Evolutionary conservation across 768 basidiomycete genomes (phyloP).

Genomic region (Suillus discolor): DNA sequence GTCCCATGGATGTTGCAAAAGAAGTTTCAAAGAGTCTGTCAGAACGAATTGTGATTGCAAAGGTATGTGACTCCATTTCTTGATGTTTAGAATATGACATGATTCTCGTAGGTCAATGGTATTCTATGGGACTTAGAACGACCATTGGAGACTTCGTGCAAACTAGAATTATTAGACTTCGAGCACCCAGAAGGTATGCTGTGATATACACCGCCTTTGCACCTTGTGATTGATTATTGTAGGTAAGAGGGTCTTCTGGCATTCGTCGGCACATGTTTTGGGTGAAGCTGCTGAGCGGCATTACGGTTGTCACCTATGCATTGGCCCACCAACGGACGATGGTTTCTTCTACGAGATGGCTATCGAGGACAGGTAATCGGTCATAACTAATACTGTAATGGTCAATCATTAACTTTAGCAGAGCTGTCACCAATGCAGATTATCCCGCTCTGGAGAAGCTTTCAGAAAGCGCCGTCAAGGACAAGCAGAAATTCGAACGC

Average conservation of each 20-base stretch:
- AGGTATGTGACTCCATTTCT: slow-evolving; percentile 50
- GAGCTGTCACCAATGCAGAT: slow-evolving; percentile 78
- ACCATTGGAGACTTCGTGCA: slow-evolving; percentile 84
- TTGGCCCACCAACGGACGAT: slow-evolving; percentile 96
- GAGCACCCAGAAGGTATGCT: slow-evolving; percentile 80
- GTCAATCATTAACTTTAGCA: slow-evolving; percentile 27
- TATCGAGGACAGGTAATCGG: slow-evolving; percentile 68
- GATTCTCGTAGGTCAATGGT: slow-evolving; percentile 66
- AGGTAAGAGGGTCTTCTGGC: slow-evolving; percentile 99
- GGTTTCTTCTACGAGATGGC: slow-evolving; percentile 99
- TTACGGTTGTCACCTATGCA: slow-evolving; percentile 95
- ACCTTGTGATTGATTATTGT: slow-evolving; percentile 6
- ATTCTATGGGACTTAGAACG: slow-evolving; percentile 93
- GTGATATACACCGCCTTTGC: background rate
- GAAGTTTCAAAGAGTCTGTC: slow-evolving; percentile 85
- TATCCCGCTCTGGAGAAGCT: slow-evolving; percentile 90
- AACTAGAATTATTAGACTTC: slow-evolving; percentile 87
- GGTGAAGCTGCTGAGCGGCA: slow-evolving; percentile 96
- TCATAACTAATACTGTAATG: background rate
- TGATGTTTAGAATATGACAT: slow-evolving; percentile 5
- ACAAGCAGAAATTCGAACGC: slow-evolving; percentile 96
- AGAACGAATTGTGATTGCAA: slow-evolving; percentile 90
- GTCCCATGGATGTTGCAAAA: slow-evolving; percentile 89
- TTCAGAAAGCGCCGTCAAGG: slow-evolving; percentile 86
- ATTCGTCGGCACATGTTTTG: slow-evolving; percentile 97